Base-by-base conservation (phyloP, 73 alveolate species). In the Symbiodinium natans region DNA sequence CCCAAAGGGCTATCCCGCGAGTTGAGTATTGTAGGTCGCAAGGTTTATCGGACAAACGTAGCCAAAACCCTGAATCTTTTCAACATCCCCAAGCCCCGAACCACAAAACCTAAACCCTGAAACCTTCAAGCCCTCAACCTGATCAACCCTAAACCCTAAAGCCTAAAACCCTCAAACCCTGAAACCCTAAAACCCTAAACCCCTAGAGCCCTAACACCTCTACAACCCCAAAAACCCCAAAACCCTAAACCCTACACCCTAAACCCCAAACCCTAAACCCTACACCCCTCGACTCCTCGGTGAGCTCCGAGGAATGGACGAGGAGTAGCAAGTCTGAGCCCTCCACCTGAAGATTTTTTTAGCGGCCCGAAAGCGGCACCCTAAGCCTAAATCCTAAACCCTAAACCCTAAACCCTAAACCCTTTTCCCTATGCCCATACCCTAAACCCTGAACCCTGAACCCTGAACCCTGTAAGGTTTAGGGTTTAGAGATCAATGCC, bases 271-370 rank as follows among this genome's bases (percentile, higher is more conserved):
- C 59, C 59, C 59, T 6, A 9, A 46, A 46, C 59, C 59, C 59
- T 13, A 9, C 6, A 46, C 6, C 59, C 59, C 13, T n/a, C n/a
- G n/a, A 6, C 19, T 36, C 46, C 85, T 74, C 95, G 27, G 95
- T 88, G 40, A 88, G 95, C 73, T 88, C 95, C 31, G 86, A 63
- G 23, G 95, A 88, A 29, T 88, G 95, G 39, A 88, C 95, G 74
- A 88, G 46, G 38, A 88, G 86, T 38, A 88, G 86, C 86, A 88
- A 13, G 46, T 88, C 95, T 34, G 36, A 39, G 8, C 95, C 95
- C 27, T 88, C 95, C 25, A 63, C 77, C 77, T 63, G 77, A 8
- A 34, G 34, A 21, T 63, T 7, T 52, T 0, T 5, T 17, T 52
- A 7, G n/a, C 29, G 68, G 13, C 21, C 27, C 21, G n/a, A 5